Base-by-base conservation (phyloP, 192 early-diverging fungal genomes). In the Backusella tarrabulga region DNA sequence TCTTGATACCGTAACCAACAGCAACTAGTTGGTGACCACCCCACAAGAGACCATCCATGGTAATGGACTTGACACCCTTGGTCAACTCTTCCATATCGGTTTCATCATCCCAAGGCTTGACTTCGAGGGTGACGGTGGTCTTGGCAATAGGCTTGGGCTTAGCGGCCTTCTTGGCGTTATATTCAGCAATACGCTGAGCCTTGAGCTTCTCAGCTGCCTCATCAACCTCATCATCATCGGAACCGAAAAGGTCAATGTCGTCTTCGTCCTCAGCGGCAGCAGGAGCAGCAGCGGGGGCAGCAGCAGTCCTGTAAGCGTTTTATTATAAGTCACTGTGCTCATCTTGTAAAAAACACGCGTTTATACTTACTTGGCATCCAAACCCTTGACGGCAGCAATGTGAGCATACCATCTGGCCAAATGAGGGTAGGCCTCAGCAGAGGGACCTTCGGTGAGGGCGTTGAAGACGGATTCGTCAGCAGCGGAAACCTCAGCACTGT, bases 81-180 rank as follows among this genome's bases (percentile, higher is more conserved):
- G 94, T 92, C 44, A 98, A 84, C 40, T 84, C 94, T 44, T 79
- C 88, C 89, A 98, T 93, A 75, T 92, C 87, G 71, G 97, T 98
- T 77, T 97, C 96, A 86, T 97, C 95, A 85, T 97, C 97, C 97
- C 97, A 98, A 71, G 96, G 96, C 93, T 98, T 97, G 83, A 98
- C 91, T 77, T 97, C 97, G 41, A 97, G 90, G 82, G 92, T 90
- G 81, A 97, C 85, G 87, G 93, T 90, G 79, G 96, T 96, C 91
- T 97, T 98, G 86, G 96, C 96, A 79, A 90, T 89, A 71, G 90
- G 85, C 84, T 91, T 92, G 73, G 95, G 95, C 88, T 90, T 92
- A 87, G 90, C 90, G 76, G 93, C 92, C 92, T 98, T 97, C 91
- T 95, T 96, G 78, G 88, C 92, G 73, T 88, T 83, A 90, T 98